A percentile compares a stretch with the other conserved stretches of the same genome.
These are phyloP conservation scores for Fraxinus pennsylvanica DNA, from an alignment of 257 asterid species.

Conservation along the genomic window DNA sequence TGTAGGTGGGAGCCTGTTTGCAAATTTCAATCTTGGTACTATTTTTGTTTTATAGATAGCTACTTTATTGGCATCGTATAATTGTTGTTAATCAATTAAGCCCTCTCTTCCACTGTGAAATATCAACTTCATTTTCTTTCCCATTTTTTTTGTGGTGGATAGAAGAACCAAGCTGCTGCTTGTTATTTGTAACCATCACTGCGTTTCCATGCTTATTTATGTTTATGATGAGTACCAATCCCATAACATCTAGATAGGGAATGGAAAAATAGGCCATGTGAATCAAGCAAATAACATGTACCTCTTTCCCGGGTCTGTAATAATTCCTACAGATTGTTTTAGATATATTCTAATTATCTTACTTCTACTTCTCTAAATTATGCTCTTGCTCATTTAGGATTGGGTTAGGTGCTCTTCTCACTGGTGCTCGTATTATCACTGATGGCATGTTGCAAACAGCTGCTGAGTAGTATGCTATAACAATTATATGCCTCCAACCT, in stretches of 20 bases:
- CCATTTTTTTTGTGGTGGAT: background rate
- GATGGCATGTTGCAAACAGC: constrained; percentile 97
- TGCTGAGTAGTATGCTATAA: constrained; percentile 67
- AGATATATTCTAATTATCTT: background rate
- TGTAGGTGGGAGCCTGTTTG: constrained; percentile 86
- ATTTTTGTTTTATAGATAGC: constrained; percentile 15
- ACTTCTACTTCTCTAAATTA: constrained; percentile 20
- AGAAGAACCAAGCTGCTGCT: background rate
- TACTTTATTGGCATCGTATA: background rate
- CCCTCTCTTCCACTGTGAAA: constrained; percentile 19
- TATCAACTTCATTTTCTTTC: constrained; percentile 2
- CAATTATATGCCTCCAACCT: background rate
- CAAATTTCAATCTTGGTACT: constrained; percentile 84
- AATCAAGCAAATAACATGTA: constrained; percentile 99
- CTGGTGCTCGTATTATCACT: constrained; percentile 86
- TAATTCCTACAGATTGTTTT: constrained; percentile 19
- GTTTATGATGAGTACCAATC: constrained; percentile 19
- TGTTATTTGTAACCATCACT: background rate
- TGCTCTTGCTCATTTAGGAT: constrained; percentile 49
- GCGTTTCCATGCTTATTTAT: background rate
- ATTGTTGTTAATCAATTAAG: constrained; percentile 5
- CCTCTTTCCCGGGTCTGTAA: constrained; percentile 93
- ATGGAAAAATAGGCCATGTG: constrained; percentile 81
- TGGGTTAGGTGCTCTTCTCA: constrained; percentile 94
- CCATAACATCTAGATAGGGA: constrained; percentile 50